Percentiles rank a stretch among this genome's conserved stretches.
Evolutionary conservation across 345 rosid species (phyloP).

Genomic region (Anastatica hierochuntica): DNA sequence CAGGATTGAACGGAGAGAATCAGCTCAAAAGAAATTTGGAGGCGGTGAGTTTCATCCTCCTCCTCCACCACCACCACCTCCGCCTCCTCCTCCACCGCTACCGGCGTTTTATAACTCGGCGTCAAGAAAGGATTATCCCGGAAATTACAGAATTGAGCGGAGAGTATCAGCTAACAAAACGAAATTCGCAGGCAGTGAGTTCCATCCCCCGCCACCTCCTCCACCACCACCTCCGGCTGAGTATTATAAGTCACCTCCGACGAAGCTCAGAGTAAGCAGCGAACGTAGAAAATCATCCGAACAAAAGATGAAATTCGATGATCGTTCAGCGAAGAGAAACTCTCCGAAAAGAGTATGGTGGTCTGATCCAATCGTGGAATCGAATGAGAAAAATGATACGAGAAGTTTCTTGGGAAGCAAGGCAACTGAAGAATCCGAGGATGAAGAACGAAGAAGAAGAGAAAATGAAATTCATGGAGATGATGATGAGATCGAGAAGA

Average conservation of each 20-base stretch:
- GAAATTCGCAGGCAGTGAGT: slow-evolving; percentile 5
- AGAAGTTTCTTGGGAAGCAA: slow-evolving; percentile 21
- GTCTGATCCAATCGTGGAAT: slow-evolving; percentile 20
- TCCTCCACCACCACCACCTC: slow-evolving; percentile 33
- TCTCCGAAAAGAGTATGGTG: slow-evolving; percentile 26
- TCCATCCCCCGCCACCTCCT: slow-evolving; percentile 55
- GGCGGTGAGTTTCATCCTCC: no score
- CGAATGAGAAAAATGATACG: slow-evolving; percentile 12
- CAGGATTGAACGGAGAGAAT: no score
- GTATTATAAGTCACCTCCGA: slow-evolving; percentile 26
- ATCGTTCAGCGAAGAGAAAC: slow-evolving; percentile 19
- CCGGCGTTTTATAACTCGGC: slow-evolving; percentile 28
- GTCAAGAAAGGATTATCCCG: slow-evolving; percentile 11
- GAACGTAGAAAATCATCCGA: slow-evolving; percentile 21
- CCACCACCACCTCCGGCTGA: slow-evolving; percentile 52
- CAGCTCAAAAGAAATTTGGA: no score
- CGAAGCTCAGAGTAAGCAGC: slow-evolving; percentile 17
- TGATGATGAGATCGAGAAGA: background rate
- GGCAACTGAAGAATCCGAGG: slow-evolving; percentile 23
- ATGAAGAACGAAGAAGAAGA: slow-evolving; percentile 7
- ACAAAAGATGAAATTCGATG: slow-evolving; percentile 15
- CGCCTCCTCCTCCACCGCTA: slow-evolving; percentile 54
- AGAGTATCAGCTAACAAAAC: slow-evolving; percentile 18
- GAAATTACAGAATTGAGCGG: slow-evolving; percentile 7
- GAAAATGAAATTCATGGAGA: slow-evolving; percentile 1